Conservation (phyloP, 192 early-diverging fungal species). For the Rhizoclosmatium globosum region DNA sequence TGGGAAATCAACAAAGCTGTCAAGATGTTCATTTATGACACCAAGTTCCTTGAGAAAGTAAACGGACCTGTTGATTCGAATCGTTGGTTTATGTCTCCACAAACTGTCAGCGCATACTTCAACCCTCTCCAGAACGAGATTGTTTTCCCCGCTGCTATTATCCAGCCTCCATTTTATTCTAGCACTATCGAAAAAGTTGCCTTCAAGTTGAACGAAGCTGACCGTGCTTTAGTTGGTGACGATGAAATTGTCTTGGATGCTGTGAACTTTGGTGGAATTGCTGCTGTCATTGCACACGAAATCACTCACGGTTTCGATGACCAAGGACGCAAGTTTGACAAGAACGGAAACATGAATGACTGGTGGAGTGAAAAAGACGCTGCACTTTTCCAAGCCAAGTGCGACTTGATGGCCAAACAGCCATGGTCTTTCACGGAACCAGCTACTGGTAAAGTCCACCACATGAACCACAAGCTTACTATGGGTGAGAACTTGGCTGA, state of each 20-base stretch:
- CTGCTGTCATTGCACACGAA: constrained; percentile 50
- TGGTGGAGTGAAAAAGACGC: constrained; percentile 47
- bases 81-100: constrained; percentile 48
- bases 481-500: constrained; percentile 55
- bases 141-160: constrained; percentile 45
- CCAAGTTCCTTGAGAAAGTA: constrained; percentile 1
- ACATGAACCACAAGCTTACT: constrained; percentile 15
- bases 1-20: constrained; percentile 26
- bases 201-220: constrained; percentile 1
- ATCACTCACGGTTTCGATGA: constrained; percentile 53
- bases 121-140: constrained; percentile 43
- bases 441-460: constrained; percentile 31
- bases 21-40: not conserved
- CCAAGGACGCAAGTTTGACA: constrained; percentile 43
- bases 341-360: constrained; percentile 38
- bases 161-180: constrained; percentile 46
- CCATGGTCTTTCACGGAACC: constrained; percentile 29
- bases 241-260: constrained; percentile 18
- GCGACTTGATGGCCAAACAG: constrained; percentile 26
- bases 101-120: constrained; percentile 50
- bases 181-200: not conserved
- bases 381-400: constrained; percentile 31
- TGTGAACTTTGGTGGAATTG: constrained; percentile 49
- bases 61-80: constrained; percentile 39
- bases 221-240: constrained; percentile 11